Percentiles rank a stretch among this genome's conserved stretches.
Evolutionary conservation across 129 eudicot genomes (phyloP).

Genomic region (Apium graveolens): DNA sequence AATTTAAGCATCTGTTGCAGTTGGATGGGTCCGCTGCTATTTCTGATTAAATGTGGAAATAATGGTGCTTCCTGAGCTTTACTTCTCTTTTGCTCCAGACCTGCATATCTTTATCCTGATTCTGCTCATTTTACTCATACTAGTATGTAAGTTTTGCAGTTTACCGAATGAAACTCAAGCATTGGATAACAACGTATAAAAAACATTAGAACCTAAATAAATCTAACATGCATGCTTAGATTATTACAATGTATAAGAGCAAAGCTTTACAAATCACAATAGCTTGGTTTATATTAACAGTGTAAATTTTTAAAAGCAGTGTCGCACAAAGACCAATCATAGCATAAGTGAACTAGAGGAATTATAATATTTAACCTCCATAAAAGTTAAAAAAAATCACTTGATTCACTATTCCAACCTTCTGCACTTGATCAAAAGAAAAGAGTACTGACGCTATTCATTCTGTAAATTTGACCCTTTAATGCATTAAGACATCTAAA

Average conservation of each 20-base stretch:
- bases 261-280: no score
- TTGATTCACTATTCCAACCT: neutral
- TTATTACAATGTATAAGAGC: no score
- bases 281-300: no score
- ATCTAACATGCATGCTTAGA: no score
- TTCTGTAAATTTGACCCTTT: no score
- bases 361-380: neutral
- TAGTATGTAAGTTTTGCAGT: neutral
- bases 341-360: neutral
- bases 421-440: neutral
- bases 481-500: neutral
- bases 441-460: no score
- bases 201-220: no score
- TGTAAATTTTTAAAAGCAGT: no score
- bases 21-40: neutral
- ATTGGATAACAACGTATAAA: no score
- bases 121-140: no score
- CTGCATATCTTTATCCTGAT: no score
- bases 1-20: neutral
- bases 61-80: constrained; percentile 4
- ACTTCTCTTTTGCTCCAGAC: neutral
- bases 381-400: neutral
- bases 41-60: neutral
- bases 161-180: neutral
- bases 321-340: neutral